Evolutionary conservation across 225 moss, liverwort and hornwort species (phyloP), one percentile per base, ranked within the genome.

Genomic region (Polytrichum formosum): DNA sequence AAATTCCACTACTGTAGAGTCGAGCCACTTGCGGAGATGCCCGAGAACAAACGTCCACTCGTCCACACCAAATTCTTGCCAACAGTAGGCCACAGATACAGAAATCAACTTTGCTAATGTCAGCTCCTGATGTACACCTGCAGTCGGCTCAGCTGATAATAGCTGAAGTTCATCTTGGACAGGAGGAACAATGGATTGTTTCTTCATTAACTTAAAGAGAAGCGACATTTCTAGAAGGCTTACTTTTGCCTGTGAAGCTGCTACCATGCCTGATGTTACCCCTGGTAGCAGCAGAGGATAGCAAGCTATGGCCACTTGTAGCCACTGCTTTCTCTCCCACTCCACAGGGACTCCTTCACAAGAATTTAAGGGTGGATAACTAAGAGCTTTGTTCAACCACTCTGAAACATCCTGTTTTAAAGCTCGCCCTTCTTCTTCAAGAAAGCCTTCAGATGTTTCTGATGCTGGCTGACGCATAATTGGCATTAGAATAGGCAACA

Each of bases 401-500:
- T 83, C 72, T 69, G 81, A 90, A 67, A 94, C 94, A 59, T 74
- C 82, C 5, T 73, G 82, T 78, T 91, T 83, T 67, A 92, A 75
- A 19, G 61, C 65, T 66, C 26, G 63, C 56, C 72, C 75, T 69
- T 90, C 87, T n/a, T 72, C 79, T 68, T 78, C 70, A 27, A 80
- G 70, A 53, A 31, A 56, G 33, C 56, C 74, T 61, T 66, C 76
- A 26, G 83, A 65, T 26, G 70, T 28, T 37, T 70, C 87, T 54
- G 27, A 54, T n/a, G 58, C 46, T 68, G 81, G 58, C 77, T 77
- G 86, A 56, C 94, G 94, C 53, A 94, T 85, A 26, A 88, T 74
- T 65, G 98, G 98, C 98, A 98, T 92, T 74, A 98, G 61, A 75
- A 88, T 81, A 59, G 79, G 37, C 65, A 98, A 72, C 61, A 98